These are phyloP conservation scores for Penicillium vulpinum DNA, from an alignment of 2,329 filamentous ascomycete genomes.

Conservation along the genomic window DNA sequence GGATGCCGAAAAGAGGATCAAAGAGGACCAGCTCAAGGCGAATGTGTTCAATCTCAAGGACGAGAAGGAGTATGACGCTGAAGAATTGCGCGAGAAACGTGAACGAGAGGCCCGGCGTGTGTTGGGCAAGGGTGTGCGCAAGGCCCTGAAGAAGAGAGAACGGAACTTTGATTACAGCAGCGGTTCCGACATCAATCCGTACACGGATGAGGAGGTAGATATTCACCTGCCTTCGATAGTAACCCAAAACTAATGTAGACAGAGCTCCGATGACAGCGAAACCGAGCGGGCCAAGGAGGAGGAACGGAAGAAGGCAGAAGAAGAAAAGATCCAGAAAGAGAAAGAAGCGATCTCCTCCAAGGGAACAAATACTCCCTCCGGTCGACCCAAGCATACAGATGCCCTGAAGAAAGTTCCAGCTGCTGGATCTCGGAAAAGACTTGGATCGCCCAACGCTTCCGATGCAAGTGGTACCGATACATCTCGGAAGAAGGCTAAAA, in stretches of 20 bases:
- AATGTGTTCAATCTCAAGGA: conserved; percentile 80
- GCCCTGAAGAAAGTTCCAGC: conserved; percentile 49
- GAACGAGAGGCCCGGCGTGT: conserved; percentile 69
- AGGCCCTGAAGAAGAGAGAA: conserved; percentile 80
- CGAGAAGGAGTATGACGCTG: conserved; percentile 68
- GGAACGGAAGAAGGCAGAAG: conserved; percentile 60
- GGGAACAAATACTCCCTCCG: conserved; percentile 67
- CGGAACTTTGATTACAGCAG: conserved; percentile 83
- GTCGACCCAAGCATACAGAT: conserved; percentile 56
- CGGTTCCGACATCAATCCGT: conserved; percentile 62
- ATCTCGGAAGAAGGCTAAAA: conserved; percentile 74
- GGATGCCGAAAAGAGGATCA: conserved; percentile 69
- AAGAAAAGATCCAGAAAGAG: conserved; percentile 53
- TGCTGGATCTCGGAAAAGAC: conserved; percentile 69
- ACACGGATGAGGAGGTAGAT: conserved; percentile 54
- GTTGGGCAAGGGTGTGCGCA: conserved; percentile 74
- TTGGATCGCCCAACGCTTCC: conserved; percentile 81
- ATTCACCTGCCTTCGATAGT: not conserved
- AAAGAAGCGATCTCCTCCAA: conserved; percentile 64
- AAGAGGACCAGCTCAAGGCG: conserved; percentile 79
- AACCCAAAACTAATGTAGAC: conserved; percentile 13
- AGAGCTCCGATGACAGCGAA: conserved; percentile 65
- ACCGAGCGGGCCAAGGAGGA: conserved; percentile 62
- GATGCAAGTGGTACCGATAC: conserved; percentile 93
- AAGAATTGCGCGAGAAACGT: conserved; percentile 62